Evolutionary conservation across 2,329 filamentous ascomycete genomes (phyloP).

Genomic region (Aureobasidium sp.): DNA sequence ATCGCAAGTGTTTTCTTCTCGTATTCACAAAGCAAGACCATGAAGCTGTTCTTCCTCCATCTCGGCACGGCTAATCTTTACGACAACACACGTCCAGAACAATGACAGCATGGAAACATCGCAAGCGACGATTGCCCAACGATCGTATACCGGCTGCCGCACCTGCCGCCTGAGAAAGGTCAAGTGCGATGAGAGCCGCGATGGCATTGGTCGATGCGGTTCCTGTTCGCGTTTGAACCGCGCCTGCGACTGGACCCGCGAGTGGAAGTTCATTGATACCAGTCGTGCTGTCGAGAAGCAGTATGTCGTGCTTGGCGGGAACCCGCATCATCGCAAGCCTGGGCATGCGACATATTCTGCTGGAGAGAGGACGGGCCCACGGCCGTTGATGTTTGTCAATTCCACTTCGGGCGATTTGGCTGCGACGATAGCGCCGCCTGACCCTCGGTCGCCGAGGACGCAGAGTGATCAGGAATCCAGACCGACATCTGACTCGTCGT

Average conservation of each 20-base stretch:
- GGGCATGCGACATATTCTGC: too few relatives aligned
- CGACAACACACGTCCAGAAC: background rate
- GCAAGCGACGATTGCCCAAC: constrained; percentile 6
- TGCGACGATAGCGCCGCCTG: background rate
- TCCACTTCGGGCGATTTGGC: background rate
- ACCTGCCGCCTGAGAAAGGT: constrained; percentile 13
- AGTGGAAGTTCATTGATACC: constrained; percentile 16
- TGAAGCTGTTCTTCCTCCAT: background rate
- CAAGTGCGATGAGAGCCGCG: constrained; percentile 17
- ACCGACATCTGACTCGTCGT: background rate
- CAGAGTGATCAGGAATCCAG: background rate
- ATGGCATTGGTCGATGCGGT: constrained; percentile 9
- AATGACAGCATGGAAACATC: constrained; percentile 10
- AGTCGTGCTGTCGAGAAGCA: constrained; percentile 11
- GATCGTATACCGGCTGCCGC: constrained; percentile 8
- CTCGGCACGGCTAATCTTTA: background rate
- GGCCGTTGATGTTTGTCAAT: background rate
- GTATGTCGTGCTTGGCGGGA: constrained; percentile 9
- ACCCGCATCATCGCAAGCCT: background rate
- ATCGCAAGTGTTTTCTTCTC: background rate
- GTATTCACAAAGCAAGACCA: background rate
- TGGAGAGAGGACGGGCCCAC: too few relatives aligned
- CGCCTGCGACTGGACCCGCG: constrained; percentile 15
- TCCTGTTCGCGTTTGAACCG: constrained; percentile 15
- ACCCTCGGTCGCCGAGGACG: background rate